These are phyloP conservation scores for Astrothelium macrocarpum DNA, from an alignment of 495 filamentous ascomycete species.

Conservation along the genomic window DNA sequence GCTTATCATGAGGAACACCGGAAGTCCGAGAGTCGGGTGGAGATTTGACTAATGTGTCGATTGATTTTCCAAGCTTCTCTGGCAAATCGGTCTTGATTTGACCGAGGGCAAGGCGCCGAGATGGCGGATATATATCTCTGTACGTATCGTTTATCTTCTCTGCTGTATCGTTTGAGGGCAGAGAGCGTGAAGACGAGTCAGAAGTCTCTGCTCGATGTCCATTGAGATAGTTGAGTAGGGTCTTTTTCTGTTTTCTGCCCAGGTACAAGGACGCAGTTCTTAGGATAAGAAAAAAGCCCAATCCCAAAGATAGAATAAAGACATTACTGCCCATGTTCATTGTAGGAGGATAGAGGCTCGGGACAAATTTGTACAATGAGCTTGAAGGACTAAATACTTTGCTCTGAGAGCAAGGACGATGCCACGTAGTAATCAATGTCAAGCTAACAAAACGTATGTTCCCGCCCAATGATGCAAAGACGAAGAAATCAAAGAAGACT, in stretches of 20 bases:
- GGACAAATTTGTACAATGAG: neutral
- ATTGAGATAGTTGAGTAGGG: conserved; percentile 13
- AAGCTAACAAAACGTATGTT: no score
- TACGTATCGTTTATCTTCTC: conserved; percentile 31
- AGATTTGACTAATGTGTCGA: conserved; percentile 14
- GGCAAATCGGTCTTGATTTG: conserved; percentile 20
- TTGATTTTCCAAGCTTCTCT: conserved; percentile 18
- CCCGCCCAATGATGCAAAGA: no score
- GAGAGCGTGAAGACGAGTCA: conserved; percentile 47
- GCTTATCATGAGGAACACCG: conserved; percentile 21
- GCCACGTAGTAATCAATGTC: no score
- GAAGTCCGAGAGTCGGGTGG: conserved; percentile 20
- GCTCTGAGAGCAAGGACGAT: no score
- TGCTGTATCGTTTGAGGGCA: conserved; percentile 44
- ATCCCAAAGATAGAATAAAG: neutral
- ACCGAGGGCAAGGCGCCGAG: conserved; percentile 43
- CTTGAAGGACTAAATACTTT: no score
- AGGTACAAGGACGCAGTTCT: neutral
- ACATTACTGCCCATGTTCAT: neutral
- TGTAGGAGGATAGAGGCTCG: neutral
- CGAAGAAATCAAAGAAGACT: no score
- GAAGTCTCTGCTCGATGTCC: conserved; percentile 26
- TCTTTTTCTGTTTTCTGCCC: conserved; percentile 10
- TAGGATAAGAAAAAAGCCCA: neutral
- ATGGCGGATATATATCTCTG: conserved; percentile 46